Evolutionary conservation across 2,329 filamentous ascomycete genomes (phyloP), one percentile per base, ranked within the genome.

Genomic region (Hortaea sp.): DNA sequence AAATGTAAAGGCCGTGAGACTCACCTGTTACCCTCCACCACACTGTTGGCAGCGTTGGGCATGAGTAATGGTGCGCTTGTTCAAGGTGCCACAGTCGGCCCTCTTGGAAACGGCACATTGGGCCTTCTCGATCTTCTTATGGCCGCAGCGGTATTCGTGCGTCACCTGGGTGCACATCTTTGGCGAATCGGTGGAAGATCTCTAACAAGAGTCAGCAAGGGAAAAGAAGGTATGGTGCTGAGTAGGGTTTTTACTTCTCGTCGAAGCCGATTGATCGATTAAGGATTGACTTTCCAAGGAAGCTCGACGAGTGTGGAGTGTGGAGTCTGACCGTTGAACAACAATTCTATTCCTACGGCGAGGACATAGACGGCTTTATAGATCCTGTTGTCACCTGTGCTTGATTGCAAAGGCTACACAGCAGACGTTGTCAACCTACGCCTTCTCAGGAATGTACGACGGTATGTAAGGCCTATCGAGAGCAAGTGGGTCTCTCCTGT

Each of bases 81-180:
- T 71, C 53, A 63, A 55, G 45, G 63, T 65, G 44, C 58, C 58
- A 61, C 69, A 71, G 38, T 58, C 58, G n/a, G 61, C 57, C 49
- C 60, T 63, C 60, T 66, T 67, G 43, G 70, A 73, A 9, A 63
- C 64, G n/a, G 70, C 69, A 60, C 71, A 74, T 20, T 64, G 62
- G 27, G 69, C 68, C 51, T 65, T 67, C 48, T 70, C 68, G 41
- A 61, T 56, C 35, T 63, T 61, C 48, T 63, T 61, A 57, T 73
- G 70, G 54, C 67, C 68, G 58, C 71, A 74, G 7, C 41, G 50
- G 59, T 72, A 74, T 45, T 60, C 58, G 62, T 72, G 70, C 53
- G 70, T 63, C 53, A 73, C 64, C 57, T 68, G 63, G 48, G 65
- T 70, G 59, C 71, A 74, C 69, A 72, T 73, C 37, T 39, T 57